Evolutionary conservation across 2,329 filamentous ascomycete genomes (phyloP), one percentile per base, ranked within the genome.

Genomic region (Trichophyton schoenleinii): DNA sequence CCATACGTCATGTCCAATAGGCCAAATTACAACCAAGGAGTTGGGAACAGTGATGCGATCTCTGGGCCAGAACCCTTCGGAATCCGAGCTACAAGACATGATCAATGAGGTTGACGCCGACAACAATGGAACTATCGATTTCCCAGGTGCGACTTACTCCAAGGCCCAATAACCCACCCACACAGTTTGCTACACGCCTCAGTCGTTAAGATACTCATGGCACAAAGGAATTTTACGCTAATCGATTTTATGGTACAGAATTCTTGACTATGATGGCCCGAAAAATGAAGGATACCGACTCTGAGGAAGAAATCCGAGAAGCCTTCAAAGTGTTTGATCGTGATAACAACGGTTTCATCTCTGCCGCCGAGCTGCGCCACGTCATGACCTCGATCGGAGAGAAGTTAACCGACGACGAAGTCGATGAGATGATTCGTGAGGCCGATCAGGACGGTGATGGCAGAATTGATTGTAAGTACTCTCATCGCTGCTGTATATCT

Each of bases 221-320:
- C 34, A 11, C 11, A 38, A 18, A 44, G 41, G 25, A 5, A 15
- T 8, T 11, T 55, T 25, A 44, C 44, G 42, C 36, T 42, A 11
- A 31, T 55, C 52, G 46, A 2, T 52, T 52, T 28, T 13, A 38
- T 25, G 48, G n/a, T 44, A 52, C 71, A 92, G 89, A 94, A 73
- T 94, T 94, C 77, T 80, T 94, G 64, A 94, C 89, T 66, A 94
- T 94, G 89, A 94, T 94, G 89, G 89, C 89, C 63, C 85, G 89
- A 72, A 94, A 94, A 80, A 94, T 94, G 89, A 92, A 92, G 81
- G 89, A 92, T 71, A 94, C 89, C 68, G 89, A 94, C 73, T 92
- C 88, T 57, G 89, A 94, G 77, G 89, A 94, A 78, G 89, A 94
- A 75, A 94, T 94, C 69, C 85, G 89, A 70, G 89, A 92, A 75